Evolutionary conservation across 257 asterid species (phyloP).

Genomic region (Lycium barbarum): DNA sequence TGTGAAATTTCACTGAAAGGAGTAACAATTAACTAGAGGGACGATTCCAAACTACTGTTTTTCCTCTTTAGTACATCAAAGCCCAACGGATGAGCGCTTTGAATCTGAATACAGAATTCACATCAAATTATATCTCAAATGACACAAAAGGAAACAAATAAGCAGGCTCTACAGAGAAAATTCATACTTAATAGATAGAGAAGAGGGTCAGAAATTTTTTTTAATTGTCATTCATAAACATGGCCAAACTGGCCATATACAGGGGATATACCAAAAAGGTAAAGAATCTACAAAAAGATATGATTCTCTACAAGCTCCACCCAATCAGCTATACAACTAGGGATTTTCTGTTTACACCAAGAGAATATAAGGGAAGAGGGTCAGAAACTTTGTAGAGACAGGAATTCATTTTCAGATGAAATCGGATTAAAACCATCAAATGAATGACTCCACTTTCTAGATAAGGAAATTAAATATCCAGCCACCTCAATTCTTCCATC

Average conservation of each 20-base stretch:
- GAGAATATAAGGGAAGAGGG: neutral
- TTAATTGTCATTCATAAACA: too few relatives aligned
- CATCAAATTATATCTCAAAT: neutral
- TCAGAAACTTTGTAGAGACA: neutral
- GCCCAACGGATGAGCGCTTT: neutral
- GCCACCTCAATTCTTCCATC: neutral
- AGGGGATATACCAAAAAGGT: too few relatives aligned
- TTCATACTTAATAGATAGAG: neutral
- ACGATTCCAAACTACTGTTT: neutral
- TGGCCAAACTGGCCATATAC: too few relatives aligned
- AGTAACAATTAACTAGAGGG: neutral
- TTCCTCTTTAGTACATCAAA: neutral
- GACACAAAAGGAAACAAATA: neutral
- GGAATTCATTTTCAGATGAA: neutral
- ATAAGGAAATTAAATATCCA: neutral
- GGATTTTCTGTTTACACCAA: too few relatives aligned
- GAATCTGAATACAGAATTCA: neutral
- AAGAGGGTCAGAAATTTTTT: neutral
- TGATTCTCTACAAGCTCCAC: too few relatives aligned
- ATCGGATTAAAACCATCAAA: neutral
- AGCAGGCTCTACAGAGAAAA: neutral
- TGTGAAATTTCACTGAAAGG: neutral
- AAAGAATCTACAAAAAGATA: too few relatives aligned
- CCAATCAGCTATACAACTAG: too few relatives aligned
- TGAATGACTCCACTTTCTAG: neutral